Conservation (phyloP, 352 stramenopile genomes). For the Phytophthora pluvialis region DNA sequence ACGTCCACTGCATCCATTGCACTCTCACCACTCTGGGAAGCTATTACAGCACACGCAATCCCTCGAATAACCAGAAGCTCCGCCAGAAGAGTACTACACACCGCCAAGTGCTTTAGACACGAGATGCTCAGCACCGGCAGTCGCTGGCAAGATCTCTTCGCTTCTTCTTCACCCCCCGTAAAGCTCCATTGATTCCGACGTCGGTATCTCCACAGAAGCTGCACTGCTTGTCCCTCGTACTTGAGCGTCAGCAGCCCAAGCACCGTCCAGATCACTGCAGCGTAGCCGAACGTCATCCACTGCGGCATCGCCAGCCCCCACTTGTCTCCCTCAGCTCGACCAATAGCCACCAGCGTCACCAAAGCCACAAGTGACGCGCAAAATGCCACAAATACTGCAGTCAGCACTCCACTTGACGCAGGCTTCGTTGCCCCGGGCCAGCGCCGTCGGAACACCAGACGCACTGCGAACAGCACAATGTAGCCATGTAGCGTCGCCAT, state of each 20-base stretch:
- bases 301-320: constrained; percentile 11
- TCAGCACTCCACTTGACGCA: constrained; percentile 8
- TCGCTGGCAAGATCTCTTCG: not conserved
- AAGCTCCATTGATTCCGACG: constrained; percentile 4
- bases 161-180: not conserved
- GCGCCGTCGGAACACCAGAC: constrained; percentile 24
- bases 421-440: constrained; percentile 22
- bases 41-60: constrained; percentile 13
- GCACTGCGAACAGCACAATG: constrained; percentile 42
- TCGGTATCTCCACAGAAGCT: constrained; percentile 30
- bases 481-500: constrained; percentile 37
- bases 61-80: constrained; percentile 23
- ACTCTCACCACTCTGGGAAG: not conserved
- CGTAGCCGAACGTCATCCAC: constrained; percentile 33
- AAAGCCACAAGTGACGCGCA: constrained; percentile 20
- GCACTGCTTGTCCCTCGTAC: constrained; percentile 23
- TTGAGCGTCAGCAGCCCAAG: constrained; percentile 36
- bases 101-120: constrained; percentile 22
- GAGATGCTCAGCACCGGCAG: constrained; percentile 25
- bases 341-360: constrained; percentile 25
- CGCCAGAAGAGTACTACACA: constrained; percentile 32
- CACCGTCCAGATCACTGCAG: constrained; percentile 31
- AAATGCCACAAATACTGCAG: constrained; percentile 24
- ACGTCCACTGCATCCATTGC: not conserved
- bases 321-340: constrained; percentile 2